These are phyloP conservation scores for Aspergillus japonicus DNA, from an alignment of 2,329 filamentous ascomycete species.

Conservation along the genomic window DNA sequence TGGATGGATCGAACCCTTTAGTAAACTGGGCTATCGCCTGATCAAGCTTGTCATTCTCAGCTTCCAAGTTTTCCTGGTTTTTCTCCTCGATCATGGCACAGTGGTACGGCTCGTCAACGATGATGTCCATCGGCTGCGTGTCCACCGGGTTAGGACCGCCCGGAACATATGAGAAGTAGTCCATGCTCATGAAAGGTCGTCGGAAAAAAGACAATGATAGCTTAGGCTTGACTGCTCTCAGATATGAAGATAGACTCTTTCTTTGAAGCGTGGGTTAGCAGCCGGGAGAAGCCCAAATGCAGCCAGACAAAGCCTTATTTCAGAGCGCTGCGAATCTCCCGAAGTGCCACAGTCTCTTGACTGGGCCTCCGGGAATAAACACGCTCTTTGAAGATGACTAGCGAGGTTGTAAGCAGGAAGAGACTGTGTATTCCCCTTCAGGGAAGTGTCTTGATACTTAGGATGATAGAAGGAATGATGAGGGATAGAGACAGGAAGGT, in stretches of 20 bases:
- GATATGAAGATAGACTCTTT: too few species aligned
- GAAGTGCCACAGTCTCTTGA: not conserved
- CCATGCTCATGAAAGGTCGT: conserved; percentile 1
- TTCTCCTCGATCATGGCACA: conserved; percentile 15
- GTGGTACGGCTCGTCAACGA: conserved; percentile 4
- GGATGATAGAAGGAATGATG: not conserved
- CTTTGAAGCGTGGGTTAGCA: too few species aligned
- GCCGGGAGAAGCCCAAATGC: not conserved
- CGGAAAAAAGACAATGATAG: not conserved
- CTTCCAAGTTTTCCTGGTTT: conserved; percentile 11
- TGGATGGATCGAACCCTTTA: conserved; percentile 21
- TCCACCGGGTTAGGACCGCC: not conserved
- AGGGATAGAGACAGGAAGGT: not conserved
- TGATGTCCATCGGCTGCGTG: conserved; percentile 11
- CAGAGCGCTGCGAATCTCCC: not conserved
- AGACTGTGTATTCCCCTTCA: not conserved
- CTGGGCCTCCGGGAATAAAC: not conserved
- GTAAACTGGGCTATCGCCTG: conserved; percentile 18
- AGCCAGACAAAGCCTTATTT: not conserved
- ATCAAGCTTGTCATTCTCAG: conserved; percentile 13
- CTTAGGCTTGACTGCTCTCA: not conserved
- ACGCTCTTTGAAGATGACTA: not conserved
- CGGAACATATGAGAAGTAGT: not conserved
- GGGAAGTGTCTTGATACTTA: not conserved
- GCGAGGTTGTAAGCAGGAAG: not conserved